These are phyloP conservation scores for Trametes elegans DNA, from an alignment of 768 basidiomycete species.

Conservation along the genomic window DNA sequence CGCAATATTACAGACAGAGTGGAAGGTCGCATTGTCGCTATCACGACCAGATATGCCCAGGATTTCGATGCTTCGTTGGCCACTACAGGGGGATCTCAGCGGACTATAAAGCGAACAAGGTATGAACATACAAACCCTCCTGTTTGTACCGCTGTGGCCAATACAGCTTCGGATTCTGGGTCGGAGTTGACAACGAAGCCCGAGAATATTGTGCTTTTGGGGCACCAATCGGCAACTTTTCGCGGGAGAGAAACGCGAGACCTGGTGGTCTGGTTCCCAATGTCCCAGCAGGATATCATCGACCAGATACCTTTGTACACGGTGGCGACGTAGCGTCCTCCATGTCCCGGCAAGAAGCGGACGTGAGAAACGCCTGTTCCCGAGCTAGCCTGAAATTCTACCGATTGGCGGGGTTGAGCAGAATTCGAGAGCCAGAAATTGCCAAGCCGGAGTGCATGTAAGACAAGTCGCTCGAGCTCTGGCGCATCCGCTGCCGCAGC, in stretches of 20 bases:
- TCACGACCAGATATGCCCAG: conserved; percentile 27
- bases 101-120: not conserved
- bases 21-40: not conserved
- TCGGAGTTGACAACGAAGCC: conserved; percentile 52
- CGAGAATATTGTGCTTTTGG: conserved; percentile 48
- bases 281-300: conserved; percentile 52
- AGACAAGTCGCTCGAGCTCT: conserved; percentile 46
- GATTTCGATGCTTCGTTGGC: conserved; percentile 28
- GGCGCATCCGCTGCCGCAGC: conserved; percentile 36
- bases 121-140: conserved; percentile 2
- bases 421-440: conserved; percentile 43
- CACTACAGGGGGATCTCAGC: conserved; percentile 12
- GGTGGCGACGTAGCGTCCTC: conserved; percentile 46
- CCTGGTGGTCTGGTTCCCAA: conserved; percentile 18
- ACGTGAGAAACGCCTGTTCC: conserved; percentile 49
- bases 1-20: conserved; percentile 21
- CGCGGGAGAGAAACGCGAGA: not conserved
- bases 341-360: conserved; percentile 48
- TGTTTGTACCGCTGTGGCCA: conserved; percentile 48
- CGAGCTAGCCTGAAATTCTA: conserved; percentile 30
- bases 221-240: conserved; percentile 45
- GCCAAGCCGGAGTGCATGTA: conserved; percentile 45
- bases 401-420: not conserved
- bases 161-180: conserved; percentile 39
- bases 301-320: conserved; percentile 65